Evolutionary conservation across 116 monocot genomes (phyloP).

Genomic region (Zostera marina): DNA sequence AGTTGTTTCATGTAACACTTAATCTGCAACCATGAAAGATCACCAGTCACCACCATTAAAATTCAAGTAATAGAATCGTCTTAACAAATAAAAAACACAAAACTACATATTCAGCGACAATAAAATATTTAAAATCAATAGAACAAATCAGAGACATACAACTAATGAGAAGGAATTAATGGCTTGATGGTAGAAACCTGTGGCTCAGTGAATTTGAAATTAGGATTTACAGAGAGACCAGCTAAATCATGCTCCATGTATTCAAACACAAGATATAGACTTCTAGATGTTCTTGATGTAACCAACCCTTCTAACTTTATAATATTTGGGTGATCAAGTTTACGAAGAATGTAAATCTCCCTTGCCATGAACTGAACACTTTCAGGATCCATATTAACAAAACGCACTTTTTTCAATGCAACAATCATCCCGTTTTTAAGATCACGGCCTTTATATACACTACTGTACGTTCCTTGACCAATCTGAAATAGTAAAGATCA

Average conservation of each 20-base stretch:
- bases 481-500: conserved; percentile 26
- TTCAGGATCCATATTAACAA: conserved; percentile 74
- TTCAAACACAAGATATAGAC: conserved; percentile 76
- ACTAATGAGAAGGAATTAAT: no score
- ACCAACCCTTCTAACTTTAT: conserved; percentile 66
- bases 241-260: conserved; percentile 96
- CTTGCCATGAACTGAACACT: conserved; percentile 82
- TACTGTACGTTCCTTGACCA: conserved; percentile 91
- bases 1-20: conserved; percentile 88
- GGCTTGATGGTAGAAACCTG: conserved; percentile 27
- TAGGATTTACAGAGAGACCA: conserved; percentile 54
- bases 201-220: conserved; percentile 63
- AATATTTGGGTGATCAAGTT: conserved; percentile 73
- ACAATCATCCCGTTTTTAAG: conserved; percentile 61
- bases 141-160: not conserved
- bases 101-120: no score
- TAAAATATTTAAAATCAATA: not conserved
- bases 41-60: no score
- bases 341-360: conserved; percentile 59
- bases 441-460: conserved; percentile 71
- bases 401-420: conserved; percentile 83
- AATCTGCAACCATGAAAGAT: conserved; percentile 18
- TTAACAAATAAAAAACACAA: no score
- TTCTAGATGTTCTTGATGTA: conserved; percentile 49
- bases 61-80: no score